A percentile compares a stretch with the other conserved stretches of the same genome.
Conservation (phyloP, 108 stramenopile species). For the Conticribra weissflogii region DNA sequence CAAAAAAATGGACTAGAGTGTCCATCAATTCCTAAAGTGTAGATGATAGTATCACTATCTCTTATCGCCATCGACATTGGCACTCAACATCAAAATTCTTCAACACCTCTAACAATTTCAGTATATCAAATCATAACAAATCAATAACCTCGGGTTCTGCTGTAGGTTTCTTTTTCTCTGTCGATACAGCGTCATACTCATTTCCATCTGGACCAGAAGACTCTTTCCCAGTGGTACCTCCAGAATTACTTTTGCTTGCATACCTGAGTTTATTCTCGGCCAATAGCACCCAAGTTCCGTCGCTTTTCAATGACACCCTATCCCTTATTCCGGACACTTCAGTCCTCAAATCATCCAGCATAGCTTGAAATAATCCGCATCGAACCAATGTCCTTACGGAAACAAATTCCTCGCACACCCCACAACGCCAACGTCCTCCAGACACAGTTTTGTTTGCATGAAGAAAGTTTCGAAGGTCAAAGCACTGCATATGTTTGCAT, state of each 20-base stretch:
- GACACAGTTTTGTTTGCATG: constrained; percentile 48
- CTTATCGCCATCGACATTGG: too few species aligned
- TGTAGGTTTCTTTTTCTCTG: too few species aligned
- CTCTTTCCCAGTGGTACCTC: background rate
- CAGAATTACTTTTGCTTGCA: constrained; percentile 1
- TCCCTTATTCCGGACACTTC: constrained; percentile 35
- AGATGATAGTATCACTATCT: too few species aligned
- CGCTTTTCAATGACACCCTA: constrained; percentile 22
- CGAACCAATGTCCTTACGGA: constrained; percentile 40
- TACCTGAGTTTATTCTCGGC: constrained; percentile 47
- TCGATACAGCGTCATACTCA: too few species aligned
- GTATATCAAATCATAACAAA: too few species aligned
- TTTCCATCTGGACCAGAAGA: too few species aligned
- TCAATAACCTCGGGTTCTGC: too few species aligned
- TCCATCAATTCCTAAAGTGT: too few species aligned
- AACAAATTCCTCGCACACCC: constrained; percentile 47
- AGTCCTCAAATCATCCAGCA: constrained; percentile 33
- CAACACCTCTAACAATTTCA: too few species aligned
- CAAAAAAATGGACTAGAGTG: too few species aligned
- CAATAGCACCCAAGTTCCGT: constrained; percentile 54
- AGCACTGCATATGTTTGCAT: constrained; percentile 49
- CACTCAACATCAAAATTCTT: too few species aligned
- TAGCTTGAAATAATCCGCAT: constrained; percentile 47
- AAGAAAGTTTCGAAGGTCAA: constrained; percentile 73
- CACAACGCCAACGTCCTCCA: constrained; percentile 79